Base-by-base conservation (phyloP, 148 eudicot species). In the Talinum fruticosum region DNA sequence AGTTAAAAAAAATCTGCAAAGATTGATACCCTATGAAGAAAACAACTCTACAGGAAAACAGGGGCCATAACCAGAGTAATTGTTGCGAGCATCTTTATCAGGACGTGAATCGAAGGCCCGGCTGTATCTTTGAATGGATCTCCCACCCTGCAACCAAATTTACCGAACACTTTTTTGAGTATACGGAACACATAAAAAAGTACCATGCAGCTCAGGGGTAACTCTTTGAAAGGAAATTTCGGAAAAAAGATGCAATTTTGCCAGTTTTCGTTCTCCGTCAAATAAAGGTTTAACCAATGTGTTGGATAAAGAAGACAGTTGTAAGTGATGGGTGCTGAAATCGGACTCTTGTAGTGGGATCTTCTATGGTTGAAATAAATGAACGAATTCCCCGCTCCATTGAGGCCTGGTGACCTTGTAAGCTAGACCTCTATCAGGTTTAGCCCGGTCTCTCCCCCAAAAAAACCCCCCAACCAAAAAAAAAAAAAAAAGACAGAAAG, bases 41-140 rank as follows among this genome's bases (percentile, higher is more conserved):
- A 59, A 76, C 75, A 80, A 44, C 75, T 75, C 75, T 86, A 93
- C 80, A 96, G 92, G 79, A 93, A 96, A 71, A 96, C 73, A 5
- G 99, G 99, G 64, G 99, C 99, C 99, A 96, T 96, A 33, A 96
- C 99, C 21, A 96, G 91, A 36, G 99, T 96, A 49, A 96, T 96
- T 1, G 99, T 96, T 16, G 99, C 99, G 33, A 96, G 88, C 99
- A 96, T 90, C 71, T 96, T 96, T 79, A 96, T 96, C 49, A 96
- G 92, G 35, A 96, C 99, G 80, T 96, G 99, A 77, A 96, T 83
- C 4, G 99, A 96, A 36, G 99, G 99, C 78, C 99, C 99, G 1
- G 99, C 99, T 26, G 99, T 96, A 81, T 96, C 99, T 85, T 96
- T 96, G 70, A 96, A 96, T 61, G 99, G 99, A 74, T 96, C 99